Base-by-base conservation (phyloP, 164 flowering plant genomes). In the Vitis amurensis region DNA sequence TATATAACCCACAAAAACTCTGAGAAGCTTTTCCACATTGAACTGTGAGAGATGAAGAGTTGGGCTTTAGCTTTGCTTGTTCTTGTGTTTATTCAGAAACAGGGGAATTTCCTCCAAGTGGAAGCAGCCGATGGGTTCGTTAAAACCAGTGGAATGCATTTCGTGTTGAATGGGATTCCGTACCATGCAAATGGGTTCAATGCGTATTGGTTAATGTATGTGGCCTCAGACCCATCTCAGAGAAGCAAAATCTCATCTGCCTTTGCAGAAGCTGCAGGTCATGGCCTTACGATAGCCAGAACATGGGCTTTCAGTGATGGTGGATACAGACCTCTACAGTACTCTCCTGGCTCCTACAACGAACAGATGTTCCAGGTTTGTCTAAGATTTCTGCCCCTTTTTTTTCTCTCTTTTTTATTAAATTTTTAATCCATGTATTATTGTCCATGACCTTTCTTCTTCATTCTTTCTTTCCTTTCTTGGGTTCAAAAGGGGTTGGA, bases 221-320 rank as follows among this genome's bases (percentile, higher is more conserved):
- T 82, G 14, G 97, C 83, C 12, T 79, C 93, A 19, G 85, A 88
- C 53, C 87, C 91, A 30, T 82, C 91, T 31, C 83, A 78, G 76
- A 83, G 88, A 73, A 16, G 63, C 75, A 88, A 86, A 73, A 82
- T 90, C 13, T 64, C 95, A 0, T 55, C 85, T 59, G 90, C 84
- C 2, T 89, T 93, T 72, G 78, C 83, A 72, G 74, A 89, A 66
- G 95, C 97, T 68, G 61, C 80, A 2, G 64, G 57, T 14, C 78
- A 81, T 76, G 92, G 93, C 57, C 91, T 93, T 49, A 80, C 83
- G 2, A 79, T 91, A 31, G 89, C 83, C 31, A 84, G 98, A 73
- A 79, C 97, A 58, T 93, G 95, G 97, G 98, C 95, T 69, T 93
- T 91, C 78, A 86, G 84, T 69, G 94, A 93, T 79, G 96, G 89